A percentile compares a stretch with the other conserved stretches of the same genome.
These are phyloP conservation scores for Claviceps arundinis DNA, from an alignment of 2,329 filamentous ascomycete species.

Conservation along the genomic window DNA sequence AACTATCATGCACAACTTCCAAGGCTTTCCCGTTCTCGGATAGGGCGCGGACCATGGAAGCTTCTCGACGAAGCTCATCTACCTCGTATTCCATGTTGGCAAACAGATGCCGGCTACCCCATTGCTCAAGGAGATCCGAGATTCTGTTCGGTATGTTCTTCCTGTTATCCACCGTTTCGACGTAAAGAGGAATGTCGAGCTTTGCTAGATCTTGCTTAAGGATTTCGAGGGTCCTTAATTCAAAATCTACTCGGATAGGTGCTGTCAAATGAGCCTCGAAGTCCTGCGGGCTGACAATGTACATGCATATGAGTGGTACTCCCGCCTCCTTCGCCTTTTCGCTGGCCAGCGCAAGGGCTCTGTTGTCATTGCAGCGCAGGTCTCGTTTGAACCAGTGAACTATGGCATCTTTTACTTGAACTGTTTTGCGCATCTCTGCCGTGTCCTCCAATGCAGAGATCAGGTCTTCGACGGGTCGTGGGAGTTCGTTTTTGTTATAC, in stretches of 20 bases:
- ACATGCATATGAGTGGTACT: slow-evolving; percentile 62
- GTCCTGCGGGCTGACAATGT: slow-evolving; percentile 72
- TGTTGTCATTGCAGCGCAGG: slow-evolving; percentile 62
- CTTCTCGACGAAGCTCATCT: slow-evolving; percentile 72
- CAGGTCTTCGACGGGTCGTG: slow-evolving; percentile 61
- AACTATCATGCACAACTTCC: slow-evolving; percentile 66
- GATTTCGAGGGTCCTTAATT: slow-evolving; percentile 54
- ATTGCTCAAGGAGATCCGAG: slow-evolving; percentile 51
- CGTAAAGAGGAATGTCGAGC: slow-evolving; percentile 64
- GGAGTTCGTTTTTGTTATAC: slow-evolving; percentile 57
- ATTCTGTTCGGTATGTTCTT: slow-evolving; percentile 48
- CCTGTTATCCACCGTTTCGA: slow-evolving; percentile 57
- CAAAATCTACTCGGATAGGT: slow-evolving; percentile 66
- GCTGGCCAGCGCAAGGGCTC: slow-evolving; percentile 52
- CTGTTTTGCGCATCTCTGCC: slow-evolving; percentile 32
- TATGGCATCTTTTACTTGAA: slow-evolving; percentile 46
- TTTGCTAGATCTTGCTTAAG: slow-evolving; percentile 53
- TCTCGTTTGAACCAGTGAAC: slow-evolving; percentile 90
- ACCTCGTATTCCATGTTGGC: slow-evolving; percentile 87
- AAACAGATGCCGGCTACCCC: slow-evolving; percentile 63
- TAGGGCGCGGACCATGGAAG: slow-evolving; percentile 46
- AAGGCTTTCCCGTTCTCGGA: slow-evolving; percentile 53
- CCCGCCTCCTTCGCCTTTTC: slow-evolving; percentile 50
- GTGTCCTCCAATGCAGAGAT: slow-evolving; percentile 49
- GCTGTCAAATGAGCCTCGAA: slow-evolving; percentile 68